Conservation (phyloP, 495 filamentous ascomycete species). For the Neurospora sp. region DNA sequence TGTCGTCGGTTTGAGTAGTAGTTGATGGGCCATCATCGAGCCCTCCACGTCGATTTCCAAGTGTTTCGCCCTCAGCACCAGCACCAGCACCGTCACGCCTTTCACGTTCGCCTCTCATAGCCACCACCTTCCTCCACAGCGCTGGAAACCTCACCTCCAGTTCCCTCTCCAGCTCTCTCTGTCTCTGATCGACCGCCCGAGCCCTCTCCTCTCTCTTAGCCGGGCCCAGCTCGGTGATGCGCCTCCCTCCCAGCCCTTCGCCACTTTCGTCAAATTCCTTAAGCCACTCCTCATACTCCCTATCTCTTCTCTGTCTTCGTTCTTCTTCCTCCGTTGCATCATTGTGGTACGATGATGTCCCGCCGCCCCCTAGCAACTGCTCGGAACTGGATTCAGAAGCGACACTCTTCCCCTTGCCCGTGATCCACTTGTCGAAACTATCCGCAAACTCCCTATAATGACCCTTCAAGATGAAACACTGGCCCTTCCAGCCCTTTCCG, state of each 20-base stretch:
- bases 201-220: conserved; percentile 28
- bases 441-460: conserved; percentile 38
- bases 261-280: conserved; percentile 22
- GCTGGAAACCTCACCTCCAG: conserved; percentile 26
- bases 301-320: conserved; percentile 8
- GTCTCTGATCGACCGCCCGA: conserved; percentile 26
- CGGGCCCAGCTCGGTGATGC: conserved; percentile 23
- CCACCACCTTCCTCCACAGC: conserved; percentile 25
- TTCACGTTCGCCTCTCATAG: conserved; percentile 15
- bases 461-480: conserved; percentile 38
- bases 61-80: background rate
- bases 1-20: background rate
- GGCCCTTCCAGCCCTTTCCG: conserved; percentile 31
- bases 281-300: conserved; percentile 29
- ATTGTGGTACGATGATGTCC: background rate
- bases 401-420: conserved; percentile 7
- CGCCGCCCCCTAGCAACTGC: background rate
- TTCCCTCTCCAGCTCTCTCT: conserved; percentile 29
- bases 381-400: background rate
- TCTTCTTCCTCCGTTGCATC: conserved; percentile 16
- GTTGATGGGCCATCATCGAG: conserved; percentile 3
- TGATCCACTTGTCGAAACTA: conserved; percentile 36
- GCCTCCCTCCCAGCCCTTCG: conserved; percentile 15
- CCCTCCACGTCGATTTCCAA: background rate
- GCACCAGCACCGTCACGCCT: conserved; percentile 8